Conservation (phyloP, 306 rosid species). For the Chamaecrista fasciculata region DNA sequence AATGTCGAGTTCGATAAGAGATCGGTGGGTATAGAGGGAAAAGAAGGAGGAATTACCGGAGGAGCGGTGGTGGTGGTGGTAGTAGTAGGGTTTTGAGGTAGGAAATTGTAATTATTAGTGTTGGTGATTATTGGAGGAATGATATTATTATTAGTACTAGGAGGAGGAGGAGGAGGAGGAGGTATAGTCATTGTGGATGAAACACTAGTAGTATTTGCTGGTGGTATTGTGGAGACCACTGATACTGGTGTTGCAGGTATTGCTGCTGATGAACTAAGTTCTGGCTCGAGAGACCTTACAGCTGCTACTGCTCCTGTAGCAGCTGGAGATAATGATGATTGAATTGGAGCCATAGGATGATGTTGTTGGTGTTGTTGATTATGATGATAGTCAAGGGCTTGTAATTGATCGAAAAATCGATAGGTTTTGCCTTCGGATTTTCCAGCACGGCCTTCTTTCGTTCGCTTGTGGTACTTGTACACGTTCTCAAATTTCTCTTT, state of each 20-base stretch:
- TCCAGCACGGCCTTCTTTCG: slow-evolving; percentile 81
- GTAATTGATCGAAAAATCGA: slow-evolving; percentile 74
- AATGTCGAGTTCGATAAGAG: slow-evolving; percentile 58
- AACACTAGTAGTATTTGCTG: slow-evolving; percentile 41
- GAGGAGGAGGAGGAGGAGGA: slow-evolving; percentile 30
- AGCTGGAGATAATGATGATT: background rate
- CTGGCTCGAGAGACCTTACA: too few species aligned
- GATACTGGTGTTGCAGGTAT: slow-evolving; percentile 4
- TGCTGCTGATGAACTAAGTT: background rate
- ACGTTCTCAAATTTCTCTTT: slow-evolving; percentile 97
- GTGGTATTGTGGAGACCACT: background rate
- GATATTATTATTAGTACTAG: too few species aligned
- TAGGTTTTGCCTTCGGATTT: slow-evolving; percentile 82
- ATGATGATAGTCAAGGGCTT: slow-evolving; percentile 58
- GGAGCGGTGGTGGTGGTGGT: too few species aligned
- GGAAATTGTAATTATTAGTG: too few species aligned
- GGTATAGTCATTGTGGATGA: slow-evolving; percentile 45
- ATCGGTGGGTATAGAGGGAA: slow-evolving; percentile 33
- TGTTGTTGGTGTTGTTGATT: slow-evolving; percentile 40
- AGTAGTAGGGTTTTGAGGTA: slow-evolving; percentile 26
- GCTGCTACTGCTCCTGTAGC: too few species aligned
- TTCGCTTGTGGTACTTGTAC: slow-evolving; percentile 88
- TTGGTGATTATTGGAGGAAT: too few species aligned
- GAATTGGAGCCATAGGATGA: slow-evolving; percentile 25
- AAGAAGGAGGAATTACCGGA: slow-evolving; percentile 23